Percentiles rank a stretch among this genome's conserved stretches.
Conservation (phyloP, 805 yeast genomes). For the Metschnikowia borealis region DNA sequence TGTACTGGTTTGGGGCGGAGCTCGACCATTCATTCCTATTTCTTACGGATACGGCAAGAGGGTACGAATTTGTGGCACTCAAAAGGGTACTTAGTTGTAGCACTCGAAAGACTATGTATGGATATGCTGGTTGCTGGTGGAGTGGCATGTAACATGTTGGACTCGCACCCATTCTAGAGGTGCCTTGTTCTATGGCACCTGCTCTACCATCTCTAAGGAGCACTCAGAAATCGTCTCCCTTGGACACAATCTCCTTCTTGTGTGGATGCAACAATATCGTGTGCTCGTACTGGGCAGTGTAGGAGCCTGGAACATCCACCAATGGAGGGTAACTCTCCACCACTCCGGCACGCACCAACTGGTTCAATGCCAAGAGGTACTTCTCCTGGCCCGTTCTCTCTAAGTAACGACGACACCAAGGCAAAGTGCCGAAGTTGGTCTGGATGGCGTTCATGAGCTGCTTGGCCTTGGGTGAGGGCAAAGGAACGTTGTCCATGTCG, state of each 20-base stretch:
- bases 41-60: too few species aligned
- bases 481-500: constrained; percentile 36
- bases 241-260: constrained; percentile 87
- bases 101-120: too few species aligned
- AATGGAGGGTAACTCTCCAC: constrained; percentile 94
- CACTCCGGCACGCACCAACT: constrained; percentile 78
- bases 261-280: constrained; percentile 88
- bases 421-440: constrained; percentile 84
- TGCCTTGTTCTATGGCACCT: too few species aligned
- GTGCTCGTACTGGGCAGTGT: constrained; percentile 97
- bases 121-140: too few species aligned
- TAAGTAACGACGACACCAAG: constrained; percentile 93
- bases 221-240: constrained; percentile 82
- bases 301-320: constrained; percentile 75
- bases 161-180: too few species aligned
- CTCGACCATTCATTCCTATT: too few species aligned
- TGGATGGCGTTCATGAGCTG: constrained; percentile 66
- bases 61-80: too few species aligned
- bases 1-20: too few species aligned
- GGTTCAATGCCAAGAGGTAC: constrained; percentile 81
- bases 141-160: neutral
- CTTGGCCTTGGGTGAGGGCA: constrained; percentile 66
- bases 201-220: neutral
- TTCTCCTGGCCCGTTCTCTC: constrained; percentile 91
- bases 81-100: too few species aligned